These are phyloP conservation scores for Cephalotrichum gorgonifer DNA, from an alignment of 2,329 filamentous ascomycete genomes.

Conservation along the genomic window DNA sequence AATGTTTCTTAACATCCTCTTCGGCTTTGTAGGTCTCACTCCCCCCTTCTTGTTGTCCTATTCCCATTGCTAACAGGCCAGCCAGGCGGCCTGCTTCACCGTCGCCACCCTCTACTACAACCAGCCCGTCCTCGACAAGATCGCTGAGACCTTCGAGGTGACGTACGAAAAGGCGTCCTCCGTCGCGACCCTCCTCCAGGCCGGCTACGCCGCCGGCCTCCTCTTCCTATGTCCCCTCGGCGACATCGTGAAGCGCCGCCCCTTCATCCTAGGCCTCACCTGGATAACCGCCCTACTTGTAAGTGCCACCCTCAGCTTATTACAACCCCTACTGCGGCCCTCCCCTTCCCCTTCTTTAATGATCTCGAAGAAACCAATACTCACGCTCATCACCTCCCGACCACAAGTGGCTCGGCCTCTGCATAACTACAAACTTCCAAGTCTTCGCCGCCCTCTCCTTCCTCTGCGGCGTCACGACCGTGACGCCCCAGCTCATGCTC, in stretches of 20 bases:
- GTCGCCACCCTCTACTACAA: slow-evolving; percentile 78
- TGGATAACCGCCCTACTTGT: slow-evolving; percentile 59
- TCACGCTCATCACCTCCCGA: too few species aligned
- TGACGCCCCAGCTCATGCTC: slow-evolving; percentile 72
- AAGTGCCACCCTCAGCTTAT: slow-evolving; percentile 15
- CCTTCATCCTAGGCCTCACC: slow-evolving; percentile 58
- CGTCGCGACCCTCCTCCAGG: slow-evolving; percentile 69
- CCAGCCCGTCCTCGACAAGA: slow-evolving; percentile 67
- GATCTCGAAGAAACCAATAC: too few species aligned
- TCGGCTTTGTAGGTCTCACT: slow-evolving; percentile 42
- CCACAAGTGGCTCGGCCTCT: slow-evolving; percentile 54
- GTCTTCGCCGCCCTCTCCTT: slow-evolving; percentile 63
- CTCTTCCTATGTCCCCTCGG: slow-evolving; percentile 68
- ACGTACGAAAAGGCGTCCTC: slow-evolving; percentile 55
- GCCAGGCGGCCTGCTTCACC: slow-evolving; percentile 49
- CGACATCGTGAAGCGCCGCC: slow-evolving; percentile 56
- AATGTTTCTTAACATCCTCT: slow-evolving; percentile 58
- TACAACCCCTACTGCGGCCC: neutral
- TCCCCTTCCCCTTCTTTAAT: neutral
- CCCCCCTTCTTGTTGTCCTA: neutral
- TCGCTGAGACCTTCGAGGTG: slow-evolving; percentile 62
- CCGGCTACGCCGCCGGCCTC: slow-evolving; percentile 66
- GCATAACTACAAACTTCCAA: slow-evolving; percentile 53
- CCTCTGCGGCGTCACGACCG: slow-evolving; percentile 64
- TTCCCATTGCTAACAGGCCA: too few species aligned